A percentile compares a stretch with the other conserved stretches of the same genome.
Conservation (phyloP, 495 filamentous ascomycete genomes). For the Penicillium lividum region DNA sequence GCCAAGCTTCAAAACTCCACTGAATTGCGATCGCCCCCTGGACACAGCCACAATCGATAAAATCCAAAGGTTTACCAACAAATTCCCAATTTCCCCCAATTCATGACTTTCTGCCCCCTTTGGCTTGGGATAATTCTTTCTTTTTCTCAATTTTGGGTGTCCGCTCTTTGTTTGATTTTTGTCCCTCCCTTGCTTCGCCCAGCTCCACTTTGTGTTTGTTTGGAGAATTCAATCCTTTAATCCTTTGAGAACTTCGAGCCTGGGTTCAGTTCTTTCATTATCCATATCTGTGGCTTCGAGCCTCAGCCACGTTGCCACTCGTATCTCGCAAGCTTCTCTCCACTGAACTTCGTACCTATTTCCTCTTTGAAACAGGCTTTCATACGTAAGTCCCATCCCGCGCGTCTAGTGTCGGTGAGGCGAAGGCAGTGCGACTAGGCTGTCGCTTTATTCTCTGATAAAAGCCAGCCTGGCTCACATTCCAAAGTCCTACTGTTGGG, state of each 20-base stretch:
- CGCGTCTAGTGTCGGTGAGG: not conserved
- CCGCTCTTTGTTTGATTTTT: constrained; percentile 1
- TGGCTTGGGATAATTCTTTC: not conserved
- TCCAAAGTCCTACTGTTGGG: not conserved
- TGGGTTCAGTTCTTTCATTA: not conserved
- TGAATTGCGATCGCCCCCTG: constrained; percentile 4
- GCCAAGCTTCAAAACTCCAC: constrained; percentile 14
- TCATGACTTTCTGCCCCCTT: not conserved
- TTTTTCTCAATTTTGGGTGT: constrained; percentile 1
- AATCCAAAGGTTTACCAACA: not conserved
- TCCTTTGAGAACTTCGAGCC: not conserved
- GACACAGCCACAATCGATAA: constrained; percentile 1
- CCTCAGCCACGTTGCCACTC: constrained; percentile 1
- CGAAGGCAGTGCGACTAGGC: not conserved
- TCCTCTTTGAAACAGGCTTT: not conserved
- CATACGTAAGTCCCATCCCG: not conserved
- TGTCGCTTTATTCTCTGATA: not conserved
- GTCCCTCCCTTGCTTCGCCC: constrained; percentile 11
- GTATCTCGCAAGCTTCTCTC: not conserved
- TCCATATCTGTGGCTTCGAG: constrained; percentile 7
- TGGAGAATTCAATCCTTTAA: not conserved
- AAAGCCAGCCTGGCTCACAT: not conserved
- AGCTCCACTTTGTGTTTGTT: constrained; percentile 3
- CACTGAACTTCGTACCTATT: not conserved
- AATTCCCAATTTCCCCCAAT: not conserved